Base-by-base conservation (phyloP, 2,329 filamentous ascomycete genomes). In the Cladorrhinum sp. region DNA sequence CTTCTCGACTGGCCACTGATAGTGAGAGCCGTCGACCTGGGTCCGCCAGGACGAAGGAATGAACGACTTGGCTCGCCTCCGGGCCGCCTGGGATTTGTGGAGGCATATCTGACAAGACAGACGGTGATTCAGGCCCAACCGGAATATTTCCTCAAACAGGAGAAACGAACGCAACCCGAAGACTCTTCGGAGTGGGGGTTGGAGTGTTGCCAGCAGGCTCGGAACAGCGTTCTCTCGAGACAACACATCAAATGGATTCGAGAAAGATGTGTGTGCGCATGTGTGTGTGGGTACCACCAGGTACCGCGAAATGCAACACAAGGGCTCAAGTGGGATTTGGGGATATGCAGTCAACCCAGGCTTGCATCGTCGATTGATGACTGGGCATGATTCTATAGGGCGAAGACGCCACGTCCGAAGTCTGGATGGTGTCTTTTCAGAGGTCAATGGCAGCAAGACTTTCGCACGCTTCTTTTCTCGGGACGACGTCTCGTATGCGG, bases 361-460 rank as follows among this genome's bases (percentile, higher is more conserved):
- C 64, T 59, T 67, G 64, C 58, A 65, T 62, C 62, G 64, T 64
- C 66, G 60, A 65, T 68, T 73, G 75, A 74, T 77, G 76, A 78
- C 77, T 75, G 75, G 76, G 76, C 76, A 77, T 64, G 63, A 63
- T 74, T 69, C 72, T 62, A 77, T 76, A 77, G 75, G 75, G 67
- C 62, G 57, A 62, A 61, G 59, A 56, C 60, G 60, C 57, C 62
- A 65, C 66, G 63, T 59, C 64, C 66, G 65, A 63, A n/a, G 54
- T 53, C 58, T 63, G 27, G 48, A 62, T 22, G 58, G 56, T 61
- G 63, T 59, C 58, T 58, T 62, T 64, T 67, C 67, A 68, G 65
- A 67, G 66, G 64, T 60, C 64, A 59, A 66, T 51, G 59, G 50
- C 48, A 58, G 59, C 41, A 22, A 18, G 12, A 25, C 9, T 20